Conservation (phyloP, 768 basidiomycete genomes). For the Amanita phalloides region DNA sequence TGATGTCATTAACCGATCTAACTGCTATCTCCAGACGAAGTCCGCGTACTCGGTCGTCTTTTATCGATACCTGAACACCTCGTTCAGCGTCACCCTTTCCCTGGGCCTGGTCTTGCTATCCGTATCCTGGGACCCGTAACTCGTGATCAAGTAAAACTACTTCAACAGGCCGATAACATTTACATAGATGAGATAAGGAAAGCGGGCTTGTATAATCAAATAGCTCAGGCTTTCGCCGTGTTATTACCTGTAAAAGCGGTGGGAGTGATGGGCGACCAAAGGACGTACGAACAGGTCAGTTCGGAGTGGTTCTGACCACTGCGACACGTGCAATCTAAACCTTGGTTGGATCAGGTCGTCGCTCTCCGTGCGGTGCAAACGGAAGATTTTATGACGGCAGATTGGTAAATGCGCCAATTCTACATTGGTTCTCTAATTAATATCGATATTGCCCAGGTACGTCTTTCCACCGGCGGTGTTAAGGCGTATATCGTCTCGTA, state of each 20-base stretch:
- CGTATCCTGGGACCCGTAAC: constrained; percentile 95
- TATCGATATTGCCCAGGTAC: constrained; percentile 56
- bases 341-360: constrained; percentile 51
- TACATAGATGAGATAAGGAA: constrained; percentile 97
- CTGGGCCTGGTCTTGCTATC: constrained; percentile 95
- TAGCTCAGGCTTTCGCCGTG: constrained; percentile 95
- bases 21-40: constrained; percentile 61
- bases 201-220: constrained; percentile 86
- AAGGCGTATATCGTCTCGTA: constrained; percentile 86
- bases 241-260: constrained; percentile 93
- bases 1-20: neutral
- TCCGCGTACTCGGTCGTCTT: constrained; percentile 83
- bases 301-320: neutral
- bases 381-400: constrained; percentile 99
- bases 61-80: constrained; percentile 87
- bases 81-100: constrained; percentile 97
- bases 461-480: constrained; percentile 90
- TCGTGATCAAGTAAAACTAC: constrained; percentile 81
- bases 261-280: constrained; percentile 93
- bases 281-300: constrained; percentile 88
- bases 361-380: constrained; percentile 90
- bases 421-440: constrained; percentile 57
- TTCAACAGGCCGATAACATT: constrained; percentile 88
- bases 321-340: neutral
- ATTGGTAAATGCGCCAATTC: constrained; percentile 54